These are phyloP conservation scores for Nitzschia palea DNA, from an alignment of 108 stramenopile species.

Conservation along the genomic window DNA sequence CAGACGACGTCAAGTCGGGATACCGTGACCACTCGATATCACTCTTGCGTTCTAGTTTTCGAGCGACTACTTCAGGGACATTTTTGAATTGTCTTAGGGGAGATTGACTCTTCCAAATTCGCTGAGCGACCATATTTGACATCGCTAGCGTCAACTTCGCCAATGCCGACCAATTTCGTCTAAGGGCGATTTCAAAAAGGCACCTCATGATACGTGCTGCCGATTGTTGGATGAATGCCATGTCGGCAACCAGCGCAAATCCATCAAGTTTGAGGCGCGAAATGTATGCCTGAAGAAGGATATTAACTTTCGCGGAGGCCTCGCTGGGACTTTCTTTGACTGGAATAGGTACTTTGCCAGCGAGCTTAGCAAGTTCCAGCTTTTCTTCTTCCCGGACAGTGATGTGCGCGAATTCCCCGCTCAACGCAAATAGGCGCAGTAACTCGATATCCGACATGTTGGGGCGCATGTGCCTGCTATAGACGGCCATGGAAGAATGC, in stretches of 20 bases:
- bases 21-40: constrained; percentile 97
- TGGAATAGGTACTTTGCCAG: constrained; percentile 96
- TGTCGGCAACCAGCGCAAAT: constrained; percentile 97
- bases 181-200: constrained; percentile 95
- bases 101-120: constrained; percentile 95
- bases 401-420: constrained; percentile 96
- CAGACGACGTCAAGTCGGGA: constrained; percentile 90
- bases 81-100: constrained; percentile 96
- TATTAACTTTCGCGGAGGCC: constrained; percentile 96
- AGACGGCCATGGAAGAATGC: constrained; percentile 94
- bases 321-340: constrained; percentile 95
- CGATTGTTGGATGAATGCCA: constrained; percentile 98
- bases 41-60: constrained; percentile 94
- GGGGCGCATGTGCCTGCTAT: constrained; percentile 93
- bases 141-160: constrained; percentile 89
- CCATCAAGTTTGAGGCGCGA: constrained; percentile 96
- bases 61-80: constrained; percentile 89
- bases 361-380: constrained; percentile 93
- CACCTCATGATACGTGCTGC: constrained; percentile 96
- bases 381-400: constrained; percentile 98
- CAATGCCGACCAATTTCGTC: constrained; percentile 93
- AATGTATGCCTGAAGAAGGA: constrained; percentile 98
- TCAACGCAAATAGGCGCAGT: constrained; percentile 93
- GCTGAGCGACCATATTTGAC: constrained; percentile 94
- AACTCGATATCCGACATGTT: constrained; percentile 98